Conservation (phyloP, 805 yeast genomes). For the Yamadazyma paraphyllophila region DNA sequence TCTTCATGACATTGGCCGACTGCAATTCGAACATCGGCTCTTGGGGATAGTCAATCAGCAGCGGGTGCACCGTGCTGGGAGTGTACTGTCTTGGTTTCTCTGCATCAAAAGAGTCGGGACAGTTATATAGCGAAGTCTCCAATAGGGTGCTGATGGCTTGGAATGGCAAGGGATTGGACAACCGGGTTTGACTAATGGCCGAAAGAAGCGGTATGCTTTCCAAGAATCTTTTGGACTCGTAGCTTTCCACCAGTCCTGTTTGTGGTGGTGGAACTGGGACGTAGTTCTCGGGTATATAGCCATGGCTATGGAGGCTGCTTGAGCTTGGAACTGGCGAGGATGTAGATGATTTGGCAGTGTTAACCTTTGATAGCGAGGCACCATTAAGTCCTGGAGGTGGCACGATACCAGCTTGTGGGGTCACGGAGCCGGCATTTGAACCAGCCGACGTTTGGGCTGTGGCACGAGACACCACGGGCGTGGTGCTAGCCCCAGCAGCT, state of each 20-base stretch:
- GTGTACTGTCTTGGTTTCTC: slow-evolving; percentile 77
- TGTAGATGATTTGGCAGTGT: slow-evolving; percentile 21
- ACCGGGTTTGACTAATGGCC: slow-evolving; percentile 38
- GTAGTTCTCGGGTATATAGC: slow-evolving; percentile 3
- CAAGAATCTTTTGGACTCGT: slow-evolving; percentile 9
- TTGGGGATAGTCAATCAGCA: slow-evolving; percentile 86
- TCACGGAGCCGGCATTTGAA: too few species aligned
- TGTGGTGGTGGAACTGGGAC: slow-evolving; percentile 1
- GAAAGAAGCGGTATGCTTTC: slow-evolving; percentile 19
- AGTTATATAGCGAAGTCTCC: slow-evolving; percentile 77
- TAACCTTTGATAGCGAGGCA: slow-evolving; percentile 1
- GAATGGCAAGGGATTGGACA: slow-evolving; percentile 52
- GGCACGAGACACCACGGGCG: slow-evolving; percentile 2
- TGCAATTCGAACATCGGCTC: slow-evolving; percentile 72
- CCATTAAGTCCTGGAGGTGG: slow-evolving; percentile 20
- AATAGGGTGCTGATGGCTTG: slow-evolving; percentile 55
- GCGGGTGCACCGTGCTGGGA: slow-evolving; percentile 83
- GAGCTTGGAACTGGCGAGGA: slow-evolving; percentile 21
- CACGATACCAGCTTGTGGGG: neutral
- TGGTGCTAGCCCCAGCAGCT: slow-evolving; percentile 21
- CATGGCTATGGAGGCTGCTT: slow-evolving; percentile 12
- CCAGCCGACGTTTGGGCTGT: slow-evolving; percentile 1
- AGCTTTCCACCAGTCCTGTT: slow-evolving; percentile 14
- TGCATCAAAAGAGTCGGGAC: slow-evolving; percentile 92
- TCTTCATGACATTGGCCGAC: slow-evolving; percentile 58